These are phyloP conservation scores for Typha latifolia DNA, from an alignment of 176 grass and related monocot genomes.

Conservation along the genomic window DNA sequence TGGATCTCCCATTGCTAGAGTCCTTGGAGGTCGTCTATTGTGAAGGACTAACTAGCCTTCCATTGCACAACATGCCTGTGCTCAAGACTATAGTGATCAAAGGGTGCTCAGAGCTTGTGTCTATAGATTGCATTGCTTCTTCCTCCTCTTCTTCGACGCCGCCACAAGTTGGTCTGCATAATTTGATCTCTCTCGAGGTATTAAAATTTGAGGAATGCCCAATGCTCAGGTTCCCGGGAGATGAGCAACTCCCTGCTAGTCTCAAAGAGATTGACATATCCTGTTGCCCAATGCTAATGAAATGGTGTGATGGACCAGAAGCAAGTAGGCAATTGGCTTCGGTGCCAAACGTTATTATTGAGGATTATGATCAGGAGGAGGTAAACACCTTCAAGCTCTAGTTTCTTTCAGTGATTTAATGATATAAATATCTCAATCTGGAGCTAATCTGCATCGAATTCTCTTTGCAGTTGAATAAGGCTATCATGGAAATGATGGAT, in stretches of 20 bases:
- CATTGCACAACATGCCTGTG: neutral
- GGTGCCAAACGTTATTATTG: neutral
- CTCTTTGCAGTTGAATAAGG: neutral
- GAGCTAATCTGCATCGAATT: neutral
- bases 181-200: neutral
- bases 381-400: neutral
- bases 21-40: neutral
- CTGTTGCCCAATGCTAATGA: neutral
- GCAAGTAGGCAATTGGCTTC: neutral
- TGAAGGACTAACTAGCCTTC: neutral
- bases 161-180: neutral
- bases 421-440: too few relatives aligned
- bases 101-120: neutral
- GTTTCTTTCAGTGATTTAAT: too few relatives aligned
- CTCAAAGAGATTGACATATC: neutral
- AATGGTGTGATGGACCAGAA: neutral
- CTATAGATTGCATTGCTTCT: conserved; percentile 5
- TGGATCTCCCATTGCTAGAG: neutral
- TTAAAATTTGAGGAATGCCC: conserved; percentile 3
- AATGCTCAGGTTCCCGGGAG: neutral
- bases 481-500: neutral
- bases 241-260: neutral
- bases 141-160: neutral
- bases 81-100: neutral
- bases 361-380: neutral